Evolutionary conservation across 2,329 filamentous ascomycete genomes (phyloP), one percentile per base, ranked within the genome.

Genomic region (Pyrenochaeta sp.): DNA sequence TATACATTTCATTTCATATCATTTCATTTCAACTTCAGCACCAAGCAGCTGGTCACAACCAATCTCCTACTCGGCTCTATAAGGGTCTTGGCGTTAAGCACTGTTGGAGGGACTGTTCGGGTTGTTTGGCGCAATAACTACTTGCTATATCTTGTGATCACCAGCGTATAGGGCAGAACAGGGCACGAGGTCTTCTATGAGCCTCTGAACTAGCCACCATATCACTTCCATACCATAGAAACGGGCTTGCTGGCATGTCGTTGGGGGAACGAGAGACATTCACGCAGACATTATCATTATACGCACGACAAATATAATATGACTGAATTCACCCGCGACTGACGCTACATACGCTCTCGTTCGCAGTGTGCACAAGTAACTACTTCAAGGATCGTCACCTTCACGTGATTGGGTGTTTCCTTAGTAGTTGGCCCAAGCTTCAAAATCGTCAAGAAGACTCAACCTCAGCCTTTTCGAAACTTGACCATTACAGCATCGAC

Each of bases 401-500:
- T 43, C 40, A 43, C 40, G 40, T 43, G 40, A 27, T 25, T 25
- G 22, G 22, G 22, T 13, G 22, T 25, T 42, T 22, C 22, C n/a
- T 22, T 45, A 45, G 43, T 24, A 24, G 4, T n/a, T 42, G 49
- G 50, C 9, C 50, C 28, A 36, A 52, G 50, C 40, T 52, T 24
- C 28, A 36, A 42, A 40, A n/a, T 15, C 24, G 15, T 34, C 12
- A 52, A 25, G 37, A 24, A 43, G 19, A 6, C 24, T 22, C 44
- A 40, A 39, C n/a, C n/a, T 43, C 36, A 30, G 28, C 45, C 44
- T 22, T 15, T 13, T 49, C 25, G 12, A 12, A 25, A 44, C 42
- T 34, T 34, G 43, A 48, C 42, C 28, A 56, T 22, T 39, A 54
- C 49, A 48, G 9, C 49, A 47, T 44, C 52, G 32, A 56, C 5